Evolutionary conservation across 2,329 filamentous ascomycete species (phyloP), one percentile per base, ranked within the genome.

Genomic region (Fusarium xylarioides): DNA sequence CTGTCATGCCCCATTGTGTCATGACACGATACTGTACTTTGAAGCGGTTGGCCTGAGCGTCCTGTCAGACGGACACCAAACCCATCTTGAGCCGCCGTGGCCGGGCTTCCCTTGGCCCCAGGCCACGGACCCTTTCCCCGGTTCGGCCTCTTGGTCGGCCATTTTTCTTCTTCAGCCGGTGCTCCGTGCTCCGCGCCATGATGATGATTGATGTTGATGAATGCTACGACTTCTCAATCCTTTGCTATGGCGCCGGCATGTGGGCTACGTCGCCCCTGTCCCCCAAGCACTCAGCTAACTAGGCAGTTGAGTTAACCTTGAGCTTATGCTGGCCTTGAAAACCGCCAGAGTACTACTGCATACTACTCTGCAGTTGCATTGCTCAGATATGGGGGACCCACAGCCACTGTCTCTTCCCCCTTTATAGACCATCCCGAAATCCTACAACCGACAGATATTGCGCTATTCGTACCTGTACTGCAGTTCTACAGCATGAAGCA

Each of bases 101-200:
- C 66, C 73, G 52, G 73, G 63, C 50, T 58, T 64, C 37, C 62
- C 58, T 66, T 59, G 54, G 37, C 54, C 63, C 56, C 63, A 62
- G 65, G 62, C 69, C 56, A 65, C 68, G 65, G 64, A 32, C 58
- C 62, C 68, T 65, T 69, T 77, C 74, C 74, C 74, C 73, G 69
- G 68, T 63, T 77, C 74, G 74, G 74, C 56, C 63, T 70, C 73
- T 73, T 77, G 68, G 74, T 76, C 74, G 74, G 74, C 66, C 63
- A 63, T 76, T 76, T 73, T 75, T 62, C 62, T 74, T 65, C 67
- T 66, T 64, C 56, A 70, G 62, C 69, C 57, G 62, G 59, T 68
- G 67, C 60, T 58, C 57, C 66, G 66, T 69, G 50, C 65, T 53
- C 65, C 65, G 58, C 65, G 44, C 65, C 65, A 69, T 69, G 40